Evolutionary conservation across 352 stramenopile species (phyloP).

Genomic region (Blastocystis sp.): DNA sequence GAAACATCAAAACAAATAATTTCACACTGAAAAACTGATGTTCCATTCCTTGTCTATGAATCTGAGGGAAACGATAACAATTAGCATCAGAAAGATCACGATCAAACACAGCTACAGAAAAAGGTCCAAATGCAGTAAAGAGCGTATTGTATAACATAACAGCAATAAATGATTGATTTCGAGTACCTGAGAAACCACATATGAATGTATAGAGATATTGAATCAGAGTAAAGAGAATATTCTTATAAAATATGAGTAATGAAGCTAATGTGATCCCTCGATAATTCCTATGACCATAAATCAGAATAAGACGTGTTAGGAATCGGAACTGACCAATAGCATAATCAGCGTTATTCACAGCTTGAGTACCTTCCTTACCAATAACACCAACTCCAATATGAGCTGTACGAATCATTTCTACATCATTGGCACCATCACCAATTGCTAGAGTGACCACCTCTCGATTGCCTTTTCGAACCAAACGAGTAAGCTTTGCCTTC

Average conservation of each 20-base stretch:
- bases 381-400: conserved; percentile 95
- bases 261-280: conserved; percentile 85
- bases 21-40: conserved; percentile 1
- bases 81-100: neutral
- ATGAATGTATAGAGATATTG: conserved; percentile 84
- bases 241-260: conserved; percentile 98
- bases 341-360: conserved; percentile 93
- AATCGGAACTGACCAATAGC: conserved; percentile 95
- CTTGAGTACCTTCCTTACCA: conserved; percentile 92
- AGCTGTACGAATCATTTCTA: conserved; percentile 97
- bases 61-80: neutral
- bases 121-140: neutral
- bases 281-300: conserved; percentile 96
- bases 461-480: conserved; percentile 65
- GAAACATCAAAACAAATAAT: neutral
- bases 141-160: conserved; percentile 8
- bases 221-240: conserved; percentile 84
- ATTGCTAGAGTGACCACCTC: conserved; percentile 76
- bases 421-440: conserved; percentile 95
- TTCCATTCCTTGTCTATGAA: conserved; percentile 29
- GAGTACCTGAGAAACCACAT: conserved; percentile 81
- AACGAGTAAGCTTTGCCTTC: conserved; percentile 75
- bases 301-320: conserved; percentile 85
- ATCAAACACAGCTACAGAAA: conserved; percentile 14
- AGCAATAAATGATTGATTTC: neutral